Evolutionary conservation across 176 grass and related monocot species (phyloP).

Genomic region (Pontederia paniculata): DNA sequence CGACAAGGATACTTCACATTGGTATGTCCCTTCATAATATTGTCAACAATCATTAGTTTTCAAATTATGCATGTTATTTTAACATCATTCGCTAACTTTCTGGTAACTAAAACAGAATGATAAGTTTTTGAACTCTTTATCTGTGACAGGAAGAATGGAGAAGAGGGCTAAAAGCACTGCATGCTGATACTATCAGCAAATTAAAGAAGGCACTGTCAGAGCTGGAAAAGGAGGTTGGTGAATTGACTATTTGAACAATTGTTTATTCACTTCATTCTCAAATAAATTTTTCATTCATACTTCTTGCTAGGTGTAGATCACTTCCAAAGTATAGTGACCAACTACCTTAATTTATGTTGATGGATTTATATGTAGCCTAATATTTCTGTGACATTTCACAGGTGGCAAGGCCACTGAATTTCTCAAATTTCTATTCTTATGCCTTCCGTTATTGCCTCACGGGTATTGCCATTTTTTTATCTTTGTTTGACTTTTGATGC

Average conservation of each 20-base stretch:
- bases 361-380: neutral
- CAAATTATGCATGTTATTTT: neutral
- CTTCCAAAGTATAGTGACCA: slow-evolving; percentile 7
- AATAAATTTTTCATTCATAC: neutral
- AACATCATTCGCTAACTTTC: too few relatives aligned
- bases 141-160: slow-evolving; percentile 97
- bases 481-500: neutral
- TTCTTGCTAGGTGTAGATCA: too few relatives aligned
- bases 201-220: slow-evolving; percentile 91
- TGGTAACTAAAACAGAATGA: too few relatives aligned
- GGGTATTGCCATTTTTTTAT: slow-evolving; percentile 42
- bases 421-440: slow-evolving; percentile 84
- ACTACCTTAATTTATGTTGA: slow-evolving; percentile 13
- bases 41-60: neutral
- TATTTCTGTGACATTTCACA: slow-evolving; percentile 28
- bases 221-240: slow-evolving; percentile 77
- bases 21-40: slow-evolving; percentile 31
- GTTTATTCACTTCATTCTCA: neutral
- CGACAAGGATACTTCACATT: slow-evolving; percentile 95
- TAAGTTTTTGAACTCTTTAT: neutral
- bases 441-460: slow-evolving; percentile 93
- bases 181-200: slow-evolving; percentile 82
- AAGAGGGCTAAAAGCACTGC: slow-evolving; percentile 73
- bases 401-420: slow-evolving; percentile 83
- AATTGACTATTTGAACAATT: slow-evolving; percentile 8